These are phyloP conservation scores for Fremontodendron californicum DNA, from an alignment of 345 rosid genomes.

Conservation along the genomic window DNA sequence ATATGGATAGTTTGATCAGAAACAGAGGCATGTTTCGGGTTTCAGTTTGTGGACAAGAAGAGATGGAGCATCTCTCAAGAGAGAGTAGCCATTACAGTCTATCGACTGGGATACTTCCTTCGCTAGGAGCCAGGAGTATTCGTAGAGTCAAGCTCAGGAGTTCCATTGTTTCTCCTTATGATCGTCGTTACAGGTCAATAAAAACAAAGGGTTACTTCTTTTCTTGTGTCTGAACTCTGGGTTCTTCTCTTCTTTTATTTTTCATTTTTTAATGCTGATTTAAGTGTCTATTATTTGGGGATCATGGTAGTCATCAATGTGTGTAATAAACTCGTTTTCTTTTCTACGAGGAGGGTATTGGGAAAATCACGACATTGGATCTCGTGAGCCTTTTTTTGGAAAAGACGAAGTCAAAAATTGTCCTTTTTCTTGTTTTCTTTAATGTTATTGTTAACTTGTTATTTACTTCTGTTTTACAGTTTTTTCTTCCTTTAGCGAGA, in stretches of 20 bases:
- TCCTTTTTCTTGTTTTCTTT: background rate
- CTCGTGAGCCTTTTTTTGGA: slow-evolving; percentile 11
- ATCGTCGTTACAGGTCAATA: slow-evolving; percentile 72
- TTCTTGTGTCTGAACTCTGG: background rate
- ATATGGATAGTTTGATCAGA: background rate
- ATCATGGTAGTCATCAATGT: background rate
- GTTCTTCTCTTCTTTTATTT: background rate
- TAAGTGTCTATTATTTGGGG: background rate
- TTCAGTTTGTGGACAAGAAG: slow-evolving; percentile 52
- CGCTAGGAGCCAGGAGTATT: slow-evolving; percentile 83
- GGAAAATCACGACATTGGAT: slow-evolving; percentile 20
- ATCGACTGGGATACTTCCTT: slow-evolving; percentile 73
- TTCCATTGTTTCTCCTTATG: slow-evolving; percentile 67
- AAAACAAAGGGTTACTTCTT: background rate
- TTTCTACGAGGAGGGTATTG: background rate
- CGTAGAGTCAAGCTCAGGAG: slow-evolving; percentile 61
- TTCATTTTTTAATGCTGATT: slow-evolving; percentile 2
- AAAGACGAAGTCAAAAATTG: background rate
- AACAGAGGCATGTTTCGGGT: slow-evolving; percentile 33
- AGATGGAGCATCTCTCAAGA: slow-evolving; percentile 71
- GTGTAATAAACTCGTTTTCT: background rate
- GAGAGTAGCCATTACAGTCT: slow-evolving; percentile 92
- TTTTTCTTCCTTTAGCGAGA: background rate
- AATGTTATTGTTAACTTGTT: background rate
- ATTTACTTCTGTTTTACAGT: background rate